Conservation (phyloP, 2,329 filamentous ascomycete genomes). For the Diaporthe amygdali region DNA sequence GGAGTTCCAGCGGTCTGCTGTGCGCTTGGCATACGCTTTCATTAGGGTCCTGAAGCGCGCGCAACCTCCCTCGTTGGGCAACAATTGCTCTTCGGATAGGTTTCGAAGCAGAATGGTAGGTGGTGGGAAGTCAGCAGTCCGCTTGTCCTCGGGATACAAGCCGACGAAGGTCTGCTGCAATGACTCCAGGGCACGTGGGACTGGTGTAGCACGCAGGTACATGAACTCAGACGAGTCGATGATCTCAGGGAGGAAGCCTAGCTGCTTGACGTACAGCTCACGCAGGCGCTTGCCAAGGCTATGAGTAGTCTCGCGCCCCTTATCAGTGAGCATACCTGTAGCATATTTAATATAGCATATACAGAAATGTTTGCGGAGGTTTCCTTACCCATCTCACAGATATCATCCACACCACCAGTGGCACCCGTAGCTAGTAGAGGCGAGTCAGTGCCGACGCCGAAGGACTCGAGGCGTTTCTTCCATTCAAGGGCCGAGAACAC, state of each 20-base stretch:
- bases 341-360: background rate
- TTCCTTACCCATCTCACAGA: conserved; percentile 70
- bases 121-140: conserved; percentile 53
- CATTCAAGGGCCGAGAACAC: conserved; percentile 58
- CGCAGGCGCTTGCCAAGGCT: conserved; percentile 72
- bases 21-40: conserved; percentile 72
- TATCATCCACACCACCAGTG: conserved; percentile 71
- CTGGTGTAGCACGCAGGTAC: conserved; percentile 76
- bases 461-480: conserved; percentile 82
- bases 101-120: conserved; percentile 71
- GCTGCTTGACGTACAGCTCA: conserved; percentile 75
- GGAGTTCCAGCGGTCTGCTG: conserved; percentile 76
- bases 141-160: conserved; percentile 67
- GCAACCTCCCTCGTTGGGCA: conserved; percentile 79
- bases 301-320: conserved; percentile 74
- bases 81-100: conserved; percentile 76
- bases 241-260: conserved; percentile 69
- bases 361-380: background rate
- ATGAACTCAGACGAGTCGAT: conserved; percentile 62
- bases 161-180: conserved; percentile 78
- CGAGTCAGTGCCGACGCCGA: conserved; percentile 69
- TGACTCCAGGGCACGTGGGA: conserved; percentile 78
- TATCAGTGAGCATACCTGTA: conserved; percentile 72
- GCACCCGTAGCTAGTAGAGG: conserved; percentile 73
- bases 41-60: conserved; percentile 73